A percentile compares a stretch with the other conserved stretches of the same genome.
Conservation (phyloP, 345 rosid genomes). For the Gossypium turneri region DNA sequence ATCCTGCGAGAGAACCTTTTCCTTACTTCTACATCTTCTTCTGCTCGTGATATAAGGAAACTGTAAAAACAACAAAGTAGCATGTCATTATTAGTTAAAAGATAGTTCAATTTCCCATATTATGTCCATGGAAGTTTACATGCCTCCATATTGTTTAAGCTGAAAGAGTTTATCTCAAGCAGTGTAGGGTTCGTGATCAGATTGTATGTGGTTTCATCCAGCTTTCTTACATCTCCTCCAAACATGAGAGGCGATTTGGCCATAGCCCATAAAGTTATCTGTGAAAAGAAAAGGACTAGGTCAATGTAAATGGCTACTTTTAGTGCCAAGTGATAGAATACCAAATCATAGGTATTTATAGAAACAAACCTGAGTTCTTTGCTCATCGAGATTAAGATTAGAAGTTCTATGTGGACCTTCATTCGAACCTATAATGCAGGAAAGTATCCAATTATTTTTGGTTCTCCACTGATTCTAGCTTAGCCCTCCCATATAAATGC, state of each 20-base stretch:
- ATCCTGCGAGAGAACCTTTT: constrained; percentile 7
- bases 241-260: constrained; percentile 92
- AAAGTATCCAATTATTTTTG: constrained; percentile 14
- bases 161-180: constrained; percentile 63
- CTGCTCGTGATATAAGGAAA: constrained; percentile 45
- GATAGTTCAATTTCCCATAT: constrained; percentile 9
- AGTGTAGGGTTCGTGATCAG: constrained; percentile 68
- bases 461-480: neutral
- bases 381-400: constrained; percentile 62
- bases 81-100: neutral
- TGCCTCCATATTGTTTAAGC: constrained; percentile 78
- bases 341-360: neutral
- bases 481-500: constrained; percentile 3
- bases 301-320: neutral
- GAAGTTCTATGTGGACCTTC: constrained; percentile 72
- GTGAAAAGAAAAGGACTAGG: constrained; percentile 17
- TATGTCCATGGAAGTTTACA: constrained; percentile 17
- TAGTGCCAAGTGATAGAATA: neutral
- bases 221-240: constrained; percentile 81
- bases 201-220: constrained; percentile 54
- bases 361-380: constrained; percentile 65
- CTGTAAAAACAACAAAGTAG: constrained; percentile 30
- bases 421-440: constrained; percentile 46
- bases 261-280: constrained; percentile 95
- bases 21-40: constrained; percentile 17